Conservation (phyloP, 805 yeast genomes). For the Yamadazyma ubonensis region DNA sequence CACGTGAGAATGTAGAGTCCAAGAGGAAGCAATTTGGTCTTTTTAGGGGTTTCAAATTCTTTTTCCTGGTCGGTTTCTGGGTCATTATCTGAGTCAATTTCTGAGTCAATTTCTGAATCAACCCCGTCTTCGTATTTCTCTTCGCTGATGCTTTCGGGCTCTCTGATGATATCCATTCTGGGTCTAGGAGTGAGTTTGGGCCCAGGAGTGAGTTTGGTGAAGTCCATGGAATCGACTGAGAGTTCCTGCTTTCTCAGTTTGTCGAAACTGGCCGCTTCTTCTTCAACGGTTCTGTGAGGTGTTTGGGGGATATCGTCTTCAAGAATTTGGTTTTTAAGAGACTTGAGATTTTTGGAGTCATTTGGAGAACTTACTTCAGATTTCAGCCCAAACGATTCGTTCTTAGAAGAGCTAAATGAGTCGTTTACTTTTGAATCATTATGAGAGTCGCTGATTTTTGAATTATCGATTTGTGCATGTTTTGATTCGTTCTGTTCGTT, state of each 20-base stretch:
- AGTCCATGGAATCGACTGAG: background rate
- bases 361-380: too few relatives aligned
- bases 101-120: too few relatives aligned
- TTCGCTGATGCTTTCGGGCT: slow-evolving; percentile 4
- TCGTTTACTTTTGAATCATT: too few relatives aligned
- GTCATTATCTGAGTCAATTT: too few relatives aligned
- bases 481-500: too few relatives aligned
- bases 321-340: background rate
- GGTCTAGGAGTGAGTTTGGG: slow-evolving; percentile 21
- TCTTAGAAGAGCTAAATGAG: too few relatives aligned
- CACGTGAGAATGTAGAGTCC: slow-evolving; percentile 20
- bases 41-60: slow-evolving; percentile 5
- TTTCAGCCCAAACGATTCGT: too few relatives aligned
- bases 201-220: slow-evolving; percentile 8
- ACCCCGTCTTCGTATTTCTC: slow-evolving; percentile 3
- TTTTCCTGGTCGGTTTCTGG: slow-evolving; percentile 3
- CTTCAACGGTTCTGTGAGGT: too few relatives aligned
- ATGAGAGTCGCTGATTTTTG: too few relatives aligned
- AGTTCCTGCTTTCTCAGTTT: slow-evolving; percentile 8
- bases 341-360: too few relatives aligned
- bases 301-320: too few relatives aligned
- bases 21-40: slow-evolving; percentile 3
- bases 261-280: slow-evolving; percentile 28
- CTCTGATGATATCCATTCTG: slow-evolving; percentile 7
- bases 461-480: too few relatives aligned